phyloP scores from a whole-genome alignment of 2,329 filamentous ascomycete species.

The Waltergamsia citrina region DNA sequence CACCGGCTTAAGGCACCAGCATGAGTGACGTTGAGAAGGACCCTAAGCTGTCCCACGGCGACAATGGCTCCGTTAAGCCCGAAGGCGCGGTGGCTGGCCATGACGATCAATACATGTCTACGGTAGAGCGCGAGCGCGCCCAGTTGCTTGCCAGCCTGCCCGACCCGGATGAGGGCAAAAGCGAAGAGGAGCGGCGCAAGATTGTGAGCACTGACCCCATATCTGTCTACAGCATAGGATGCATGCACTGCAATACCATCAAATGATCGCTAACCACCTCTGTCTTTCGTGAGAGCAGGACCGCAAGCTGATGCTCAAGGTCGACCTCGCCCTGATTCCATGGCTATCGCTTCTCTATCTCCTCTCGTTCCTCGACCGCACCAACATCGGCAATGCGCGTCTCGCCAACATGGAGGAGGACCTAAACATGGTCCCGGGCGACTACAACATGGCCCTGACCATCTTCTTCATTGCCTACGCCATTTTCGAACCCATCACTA shows the following conservation, averaged over 20 bases:
- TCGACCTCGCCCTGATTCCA: slow-evolving; percentile 52
- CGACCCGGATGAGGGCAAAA: slow-evolving; percentile 51
- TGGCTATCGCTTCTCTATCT: slow-evolving; percentile 66
- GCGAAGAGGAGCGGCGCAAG: slow-evolving; percentile 49
- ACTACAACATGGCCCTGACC: slow-evolving; percentile 48
- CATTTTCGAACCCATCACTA: slow-evolving; percentile 68
- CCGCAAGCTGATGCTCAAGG: slow-evolving; percentile 49
- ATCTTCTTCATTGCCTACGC: slow-evolving; percentile 44
- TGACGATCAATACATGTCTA: slow-evolving; percentile 13
- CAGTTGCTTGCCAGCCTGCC: slow-evolving; percentile 8
- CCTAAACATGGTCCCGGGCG: slow-evolving; percentile 21
- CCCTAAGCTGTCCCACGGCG: too few relatives aligned
- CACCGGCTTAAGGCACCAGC: too few relatives aligned
- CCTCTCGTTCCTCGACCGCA: slow-evolving; percentile 34
- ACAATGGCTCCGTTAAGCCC: too few relatives aligned
- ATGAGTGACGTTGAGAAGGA: slow-evolving; percentile 24
- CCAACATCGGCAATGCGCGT: slow-evolving; percentile 12
- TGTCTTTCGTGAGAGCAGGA: slow-evolving; percentile 48
- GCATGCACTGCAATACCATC: not conserved
- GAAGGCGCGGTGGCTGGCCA: too few relatives aligned
- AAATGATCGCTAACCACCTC: not conserved
- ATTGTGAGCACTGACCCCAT: slow-evolving; percentile 37
- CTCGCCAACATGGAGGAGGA: slow-evolving; percentile 20
- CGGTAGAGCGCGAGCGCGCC: slow-evolving; percentile 15
- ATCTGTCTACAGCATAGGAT: not conserved